Percentiles rank a stretch among this genome's conserved stretches.
Evolutionary conservation across 768 basidiomycete genomes (phyloP).

Genomic region (Hebeloma cylindrosporum): DNA sequence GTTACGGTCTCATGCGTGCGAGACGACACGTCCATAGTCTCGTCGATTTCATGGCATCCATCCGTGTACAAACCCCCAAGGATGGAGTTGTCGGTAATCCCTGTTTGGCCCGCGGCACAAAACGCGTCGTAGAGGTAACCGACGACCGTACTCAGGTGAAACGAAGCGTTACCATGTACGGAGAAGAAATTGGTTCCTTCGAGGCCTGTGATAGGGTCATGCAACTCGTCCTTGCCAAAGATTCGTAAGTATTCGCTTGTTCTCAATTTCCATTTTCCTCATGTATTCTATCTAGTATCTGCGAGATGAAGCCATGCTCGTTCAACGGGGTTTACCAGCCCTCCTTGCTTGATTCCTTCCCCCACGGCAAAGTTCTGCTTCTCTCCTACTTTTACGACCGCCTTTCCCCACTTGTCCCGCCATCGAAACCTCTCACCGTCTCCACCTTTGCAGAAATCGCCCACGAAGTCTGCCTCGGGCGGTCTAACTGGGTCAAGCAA

Average conservation of each 20-base stretch:
- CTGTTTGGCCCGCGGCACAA: conserved; percentile 72
- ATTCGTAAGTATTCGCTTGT: conserved; percentile 60
- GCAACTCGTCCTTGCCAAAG: conserved; percentile 91
- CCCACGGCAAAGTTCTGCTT: conserved; percentile 80
- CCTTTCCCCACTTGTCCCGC: conserved; percentile 67
- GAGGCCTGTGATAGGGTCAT: conserved; percentile 84
- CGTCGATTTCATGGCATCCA: conserved; percentile 78
- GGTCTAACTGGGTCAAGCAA: conserved; percentile 51
- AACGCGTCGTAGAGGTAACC: conserved; percentile 62
- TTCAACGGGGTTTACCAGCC: conserved; percentile 99
- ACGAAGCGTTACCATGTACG: conserved; percentile 81
- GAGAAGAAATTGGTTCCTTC: conserved; percentile 78
- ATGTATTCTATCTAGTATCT: conserved; percentile 51
- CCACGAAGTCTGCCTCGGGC: conserved; percentile 71
- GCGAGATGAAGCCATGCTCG: conserved; percentile 90
- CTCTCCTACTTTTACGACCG: conserved; percentile 99
- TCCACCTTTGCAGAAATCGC: conserved; percentile 66
- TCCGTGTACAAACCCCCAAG: conserved; percentile 35
- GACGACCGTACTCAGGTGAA: conserved; percentile 37
- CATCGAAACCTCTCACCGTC: conserved; percentile 39
- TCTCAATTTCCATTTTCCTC: background rate
- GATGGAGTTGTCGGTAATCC: conserved; percentile 61
- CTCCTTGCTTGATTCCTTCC: conserved; percentile 84
- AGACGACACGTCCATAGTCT: conserved; percentile 82
- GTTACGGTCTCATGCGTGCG: conserved; percentile 92